phyloP scores from a whole-genome alignment of 371 early-diverging fungal species.

The Mucor irregularis region DNA sequence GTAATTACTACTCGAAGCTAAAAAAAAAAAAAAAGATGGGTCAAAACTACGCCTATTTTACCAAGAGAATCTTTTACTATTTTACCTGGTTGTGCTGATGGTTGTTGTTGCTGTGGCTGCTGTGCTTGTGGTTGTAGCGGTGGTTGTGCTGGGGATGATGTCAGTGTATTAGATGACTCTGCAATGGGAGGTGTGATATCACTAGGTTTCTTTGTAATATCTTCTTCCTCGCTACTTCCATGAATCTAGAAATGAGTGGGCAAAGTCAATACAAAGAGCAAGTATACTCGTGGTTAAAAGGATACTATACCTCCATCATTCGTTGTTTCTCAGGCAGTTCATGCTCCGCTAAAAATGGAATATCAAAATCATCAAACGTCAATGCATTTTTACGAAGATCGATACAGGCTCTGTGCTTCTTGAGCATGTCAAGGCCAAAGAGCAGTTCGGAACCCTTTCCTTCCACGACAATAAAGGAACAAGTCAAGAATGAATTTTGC shows the following conservation, averaged over 20 bases:
- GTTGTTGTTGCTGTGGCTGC: constrained; percentile 12
- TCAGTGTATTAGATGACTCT: constrained; percentile 17
- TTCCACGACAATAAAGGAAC: constrained; percentile 94
- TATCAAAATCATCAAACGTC: constrained; percentile 78
- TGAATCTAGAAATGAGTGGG: constrained; percentile 22
- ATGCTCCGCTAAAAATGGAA: constrained; percentile 90
- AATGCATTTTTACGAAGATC: constrained; percentile 84
- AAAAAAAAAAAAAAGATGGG: not conserved
- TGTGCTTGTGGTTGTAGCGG: constrained; percentile 14
- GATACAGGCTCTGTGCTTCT: constrained; percentile 85
- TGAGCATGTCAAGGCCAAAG: constrained; percentile 96
- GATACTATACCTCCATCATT: constrained; percentile 49
- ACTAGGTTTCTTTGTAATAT: constrained; percentile 40
- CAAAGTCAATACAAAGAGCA: not conserved
- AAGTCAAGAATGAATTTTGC: constrained; percentile 69
- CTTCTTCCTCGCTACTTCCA: constrained; percentile 44
- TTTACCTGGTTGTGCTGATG: not conserved
- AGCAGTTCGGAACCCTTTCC: constrained; percentile 89
- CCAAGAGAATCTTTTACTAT: too few species aligned
- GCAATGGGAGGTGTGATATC: constrained; percentile 30
- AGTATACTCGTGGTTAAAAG: too few species aligned
- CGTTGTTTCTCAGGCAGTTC: constrained; percentile 79
- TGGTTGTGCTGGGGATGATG: constrained; percentile 31
- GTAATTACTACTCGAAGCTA: constrained; percentile 26
- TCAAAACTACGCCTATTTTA: too few species aligned